Evolutionary conservation across 345 rosid species (phyloP), one percentile per base, ranked within the genome.

Genomic region (Aquilaria malaccensis): DNA sequence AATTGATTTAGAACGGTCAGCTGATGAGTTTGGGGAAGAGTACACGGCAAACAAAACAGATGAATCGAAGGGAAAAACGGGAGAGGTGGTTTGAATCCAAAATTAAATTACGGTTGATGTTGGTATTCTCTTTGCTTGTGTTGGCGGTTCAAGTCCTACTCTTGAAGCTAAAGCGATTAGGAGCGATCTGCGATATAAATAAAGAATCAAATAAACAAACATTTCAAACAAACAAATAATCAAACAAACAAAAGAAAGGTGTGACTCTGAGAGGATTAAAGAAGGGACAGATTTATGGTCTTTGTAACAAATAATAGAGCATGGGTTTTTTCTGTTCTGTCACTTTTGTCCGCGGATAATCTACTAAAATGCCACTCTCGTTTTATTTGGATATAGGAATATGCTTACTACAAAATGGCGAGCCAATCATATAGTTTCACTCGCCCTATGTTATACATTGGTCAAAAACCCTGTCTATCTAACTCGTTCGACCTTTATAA

Each of bases 81-180:
- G 7, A 30, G 22, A 55, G 55, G 7, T 22, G 22, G 22, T 15
- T 13, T 37, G 66, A 62, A 51, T 14, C 6, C 9, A 45, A 13
- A n/a, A 41, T 9, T 6, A 50, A 55, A 29, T 43, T 12, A 2
- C 43, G 9, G 53, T 6, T 1, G 15, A 22, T 22, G 22, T 22
- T 22, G 22, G 22, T 22, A 22, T 22, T 22, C 22, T 11, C 22
- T 41, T 63, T 74, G 75, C 32, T 62, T 68, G 65, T 14, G 70
- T 53, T 53, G 60, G 71, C 55, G 58, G 68, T 67, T 67, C 70
- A 63, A 64, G 76, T 72, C 22, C 22, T 22, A 51, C 22, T 30
- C 74, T 74, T 81, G 55, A 74, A 77, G 82, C 41, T 68, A 46
- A 73, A 73, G 75, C 52, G 64, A 70, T 6, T 13, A 52, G 54